Percentiles rank a stretch among this genome's conserved stretches.
Conservation (phyloP, 495 filamentous ascomycete species). For the Glutinoglossum americanum region DNA sequence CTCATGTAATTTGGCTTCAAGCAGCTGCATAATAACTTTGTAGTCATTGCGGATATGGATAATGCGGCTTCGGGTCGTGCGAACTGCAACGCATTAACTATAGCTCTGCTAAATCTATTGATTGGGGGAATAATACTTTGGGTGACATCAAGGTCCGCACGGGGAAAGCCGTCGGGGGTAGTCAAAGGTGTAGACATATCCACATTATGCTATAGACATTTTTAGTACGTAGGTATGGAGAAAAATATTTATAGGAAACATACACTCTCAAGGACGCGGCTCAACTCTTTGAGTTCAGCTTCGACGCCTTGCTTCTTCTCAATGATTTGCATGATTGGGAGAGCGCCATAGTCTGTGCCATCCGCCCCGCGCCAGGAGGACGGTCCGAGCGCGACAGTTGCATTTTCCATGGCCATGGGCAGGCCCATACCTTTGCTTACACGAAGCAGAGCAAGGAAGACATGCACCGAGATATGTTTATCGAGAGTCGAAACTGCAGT, state of each 20-base stretch:
- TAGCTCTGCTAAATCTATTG: not conserved
- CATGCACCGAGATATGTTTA: too few species aligned
- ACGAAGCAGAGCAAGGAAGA: too few species aligned
- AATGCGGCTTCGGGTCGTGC: slow-evolving; percentile 74
- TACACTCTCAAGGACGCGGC: slow-evolving; percentile 74
- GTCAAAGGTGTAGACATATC: slow-evolving; percentile 78
- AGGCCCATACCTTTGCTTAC: slow-evolving; percentile 2
- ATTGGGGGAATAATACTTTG: slow-evolving; percentile 39
- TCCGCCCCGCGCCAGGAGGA: slow-evolving; percentile 12
- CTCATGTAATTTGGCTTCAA: slow-evolving; percentile 67
- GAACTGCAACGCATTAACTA: slow-evolving; percentile 30
- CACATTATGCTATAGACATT: slow-evolving; percentile 50
- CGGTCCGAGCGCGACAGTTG: slow-evolving; percentile 20
- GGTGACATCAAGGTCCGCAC: slow-evolving; percentile 84
- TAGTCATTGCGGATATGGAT: slow-evolving; percentile 83
- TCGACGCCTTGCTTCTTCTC: slow-evolving; percentile 63
- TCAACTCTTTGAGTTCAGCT: slow-evolving; percentile 61
- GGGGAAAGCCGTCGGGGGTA: slow-evolving; percentile 81
- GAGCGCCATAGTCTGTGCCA: slow-evolving; percentile 11
- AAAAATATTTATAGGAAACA: not conserved
- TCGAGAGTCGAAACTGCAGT: too few species aligned
- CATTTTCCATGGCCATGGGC: slow-evolving; percentile 14
- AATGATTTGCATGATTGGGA: slow-evolving; percentile 32
- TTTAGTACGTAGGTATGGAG: not conserved
- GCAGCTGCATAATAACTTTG: slow-evolving; percentile 60